phyloP scores from a whole-genome alignment of 495 filamentous ascomycete genomes.

The Durotheca rogersii region DNA sequence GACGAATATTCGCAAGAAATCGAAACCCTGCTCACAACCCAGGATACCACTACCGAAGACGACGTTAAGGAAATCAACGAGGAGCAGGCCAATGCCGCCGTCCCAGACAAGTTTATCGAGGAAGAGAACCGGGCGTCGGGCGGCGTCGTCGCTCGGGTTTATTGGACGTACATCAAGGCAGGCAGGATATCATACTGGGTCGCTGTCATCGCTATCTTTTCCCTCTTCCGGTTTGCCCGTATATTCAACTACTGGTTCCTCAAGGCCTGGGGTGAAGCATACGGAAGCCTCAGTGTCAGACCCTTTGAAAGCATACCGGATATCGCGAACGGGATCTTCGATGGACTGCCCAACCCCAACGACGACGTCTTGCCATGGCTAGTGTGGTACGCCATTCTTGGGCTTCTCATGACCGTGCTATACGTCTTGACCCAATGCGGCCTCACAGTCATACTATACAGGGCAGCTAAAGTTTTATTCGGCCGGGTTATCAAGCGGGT shows the following conservation, averaged over 20 bases:
- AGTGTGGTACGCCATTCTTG: constrained; percentile 61
- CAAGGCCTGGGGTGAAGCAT: constrained; percentile 81
- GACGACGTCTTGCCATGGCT: constrained; percentile 74
- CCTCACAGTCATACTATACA: constrained; percentile 71
- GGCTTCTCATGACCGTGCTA: constrained; percentile 55
- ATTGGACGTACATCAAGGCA: constrained; percentile 80
- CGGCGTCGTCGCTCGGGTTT: constrained; percentile 70
- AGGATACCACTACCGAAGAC: constrained; percentile 36
- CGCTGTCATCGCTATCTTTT: constrained; percentile 57
- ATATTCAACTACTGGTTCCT: constrained; percentile 75
- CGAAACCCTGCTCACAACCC: constrained; percentile 27
- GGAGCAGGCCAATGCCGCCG: constrained; percentile 51
- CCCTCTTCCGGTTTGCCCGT: constrained; percentile 58
- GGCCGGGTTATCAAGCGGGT: constrained; percentile 65
- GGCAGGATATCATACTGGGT: constrained; percentile 72
- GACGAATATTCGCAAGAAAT: constrained; percentile 32
- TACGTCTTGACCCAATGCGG: constrained; percentile 57
- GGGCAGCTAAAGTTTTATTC: constrained; percentile 72
- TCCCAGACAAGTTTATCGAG: constrained; percentile 77
- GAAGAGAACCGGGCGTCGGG: constrained; percentile 76
- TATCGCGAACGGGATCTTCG: constrained; percentile 40
- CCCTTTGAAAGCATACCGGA: background rate
- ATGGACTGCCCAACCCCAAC: constrained; percentile 63
- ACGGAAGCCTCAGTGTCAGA: constrained; percentile 35
- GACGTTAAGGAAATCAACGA: constrained; percentile 34